A percentile compares a stretch with the other conserved stretches of the same genome.
Conservation (phyloP, 2,329 filamentous ascomycete species). For the Calonectria crousiana region DNA sequence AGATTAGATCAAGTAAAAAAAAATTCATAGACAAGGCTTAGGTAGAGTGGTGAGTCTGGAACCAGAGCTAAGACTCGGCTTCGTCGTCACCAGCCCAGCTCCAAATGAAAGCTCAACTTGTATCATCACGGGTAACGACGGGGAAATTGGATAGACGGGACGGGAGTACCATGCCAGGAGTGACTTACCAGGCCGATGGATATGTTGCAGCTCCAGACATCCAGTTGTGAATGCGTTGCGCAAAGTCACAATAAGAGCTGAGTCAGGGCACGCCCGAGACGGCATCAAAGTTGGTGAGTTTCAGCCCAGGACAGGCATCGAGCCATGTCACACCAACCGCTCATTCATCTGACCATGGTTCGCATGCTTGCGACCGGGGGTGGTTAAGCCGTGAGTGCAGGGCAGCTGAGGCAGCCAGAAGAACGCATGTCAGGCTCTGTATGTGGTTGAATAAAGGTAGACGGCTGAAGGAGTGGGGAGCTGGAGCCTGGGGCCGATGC, state of each 20-base stretch:
- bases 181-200: neutral
- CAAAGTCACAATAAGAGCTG: neutral
- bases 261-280: neutral
- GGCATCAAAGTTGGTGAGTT: neutral
- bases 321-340: neutral
- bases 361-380: neutral
- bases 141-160: neutral
- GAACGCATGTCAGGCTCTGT: neutral
- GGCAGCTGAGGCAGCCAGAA: slow-evolving; percentile 20
- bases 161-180: neutral
- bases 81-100: slow-evolving; percentile 55
- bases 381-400: neutral
- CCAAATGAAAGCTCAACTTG: slow-evolving; percentile 51
- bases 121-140: slow-evolving; percentile 54
- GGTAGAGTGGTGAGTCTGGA: slow-evolving; percentile 46
- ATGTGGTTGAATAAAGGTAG: slow-evolving; percentile 6
- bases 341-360: neutral
- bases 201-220: neutral
- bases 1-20: slow-evolving; percentile 76
- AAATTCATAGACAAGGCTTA: slow-evolving; percentile 48
- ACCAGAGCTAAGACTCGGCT: slow-evolving; percentile 67
- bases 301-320: slow-evolving; percentile 6
- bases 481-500: slow-evolving; percentile 19
- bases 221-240: neutral
- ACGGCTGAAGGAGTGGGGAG: slow-evolving; percentile 15